A percentile compares a stretch with the other conserved stretches of the same genome.
Conservation (phyloP, 371 early-diverging fungal genomes). For the Thermomucor indicae-seudaticae region DNA sequence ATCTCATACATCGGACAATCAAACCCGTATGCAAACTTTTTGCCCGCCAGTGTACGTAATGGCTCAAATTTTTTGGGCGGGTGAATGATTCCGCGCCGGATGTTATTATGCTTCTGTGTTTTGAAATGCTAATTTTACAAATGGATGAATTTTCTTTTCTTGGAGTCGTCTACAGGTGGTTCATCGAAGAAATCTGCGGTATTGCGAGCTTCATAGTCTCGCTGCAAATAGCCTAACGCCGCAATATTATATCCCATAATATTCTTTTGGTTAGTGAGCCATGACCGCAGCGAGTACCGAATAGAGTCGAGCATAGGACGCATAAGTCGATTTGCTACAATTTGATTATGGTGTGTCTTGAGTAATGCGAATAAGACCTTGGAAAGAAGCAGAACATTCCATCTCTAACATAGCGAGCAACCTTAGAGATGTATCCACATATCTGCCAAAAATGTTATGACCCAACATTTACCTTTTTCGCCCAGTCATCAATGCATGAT, state of each 20-base stretch:
- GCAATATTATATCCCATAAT: slow-evolving; percentile 78
- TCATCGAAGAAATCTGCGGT: slow-evolving; percentile 76
- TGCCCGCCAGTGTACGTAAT: no score
- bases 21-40: no score
- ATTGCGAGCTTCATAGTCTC: slow-evolving; percentile 69
- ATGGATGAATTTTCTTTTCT: slow-evolving; percentile 74
- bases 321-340: slow-evolving; percentile 72
- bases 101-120: not conserved
- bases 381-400: slow-evolving; percentile 74
- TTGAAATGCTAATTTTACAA: slow-evolving; percentile 13
- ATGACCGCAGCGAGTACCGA: slow-evolving; percentile 55
- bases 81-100: not conserved
- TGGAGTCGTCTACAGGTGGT: slow-evolving; percentile 47
- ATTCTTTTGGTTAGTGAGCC: slow-evolving; percentile 69
- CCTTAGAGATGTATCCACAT: not conserved
- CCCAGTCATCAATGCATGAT: slow-evolving; percentile 73
- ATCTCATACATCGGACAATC: no score
- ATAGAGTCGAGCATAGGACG: slow-evolving; percentile 76
- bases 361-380: slow-evolving; percentile 81
- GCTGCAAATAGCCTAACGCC: slow-evolving; percentile 63
- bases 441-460: not conserved
- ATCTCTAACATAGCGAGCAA: slow-evolving; percentile 42
- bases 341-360: slow-evolving; percentile 79
- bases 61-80: not conserved
- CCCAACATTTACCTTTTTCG: slow-evolving; percentile 51